Conservation (phyloP, 495 filamentous ascomycete species). For the Trichocladium antarcticum region DNA sequence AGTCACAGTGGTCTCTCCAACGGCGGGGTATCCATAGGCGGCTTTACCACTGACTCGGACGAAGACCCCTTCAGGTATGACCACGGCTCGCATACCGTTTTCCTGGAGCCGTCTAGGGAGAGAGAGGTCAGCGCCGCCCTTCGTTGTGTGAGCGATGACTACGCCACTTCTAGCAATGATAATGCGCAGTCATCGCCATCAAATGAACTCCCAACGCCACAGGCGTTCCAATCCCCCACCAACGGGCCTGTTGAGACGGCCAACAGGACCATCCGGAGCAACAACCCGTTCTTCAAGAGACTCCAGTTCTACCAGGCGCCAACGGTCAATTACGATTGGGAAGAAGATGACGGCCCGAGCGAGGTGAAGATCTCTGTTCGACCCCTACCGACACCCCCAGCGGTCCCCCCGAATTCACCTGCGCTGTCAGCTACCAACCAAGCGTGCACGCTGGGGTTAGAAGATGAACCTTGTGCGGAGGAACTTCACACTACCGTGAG, state of each 20-base stretch:
- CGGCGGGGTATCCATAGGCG: conserved; percentile 7
- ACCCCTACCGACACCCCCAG: background rate
- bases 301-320: conserved; percentile 8
- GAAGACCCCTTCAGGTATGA: conserved; percentile 29
- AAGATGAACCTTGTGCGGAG: background rate
- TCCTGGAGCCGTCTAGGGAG: conserved; percentile 19
- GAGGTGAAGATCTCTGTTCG: conserved; percentile 12
- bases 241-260: background rate
- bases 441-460: background rate
- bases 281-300: conserved; percentile 11
- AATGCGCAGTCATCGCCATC: background rate
- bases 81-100: conserved; percentile 14
- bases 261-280: background rate
- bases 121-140: conserved; percentile 23
- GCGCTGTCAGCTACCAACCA: background rate
- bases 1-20: conserved; percentile 2
- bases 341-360: background rate
- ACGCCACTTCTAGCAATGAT: conserved; percentile 5
- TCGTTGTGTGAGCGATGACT: conserved; percentile 8
- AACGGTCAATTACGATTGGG: conserved; percentile 6
- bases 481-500: conserved; percentile 12
- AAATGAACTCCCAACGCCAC: background rate
- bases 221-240: background rate
- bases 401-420: background rate
- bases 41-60: conserved; percentile 17